Percentiles rank a stretch among this genome's conserved stretches.
phyloP scores from a whole-genome alignment of 108 stramenopile genomes.

The Chaetoceros tenuissimus region DNA sequence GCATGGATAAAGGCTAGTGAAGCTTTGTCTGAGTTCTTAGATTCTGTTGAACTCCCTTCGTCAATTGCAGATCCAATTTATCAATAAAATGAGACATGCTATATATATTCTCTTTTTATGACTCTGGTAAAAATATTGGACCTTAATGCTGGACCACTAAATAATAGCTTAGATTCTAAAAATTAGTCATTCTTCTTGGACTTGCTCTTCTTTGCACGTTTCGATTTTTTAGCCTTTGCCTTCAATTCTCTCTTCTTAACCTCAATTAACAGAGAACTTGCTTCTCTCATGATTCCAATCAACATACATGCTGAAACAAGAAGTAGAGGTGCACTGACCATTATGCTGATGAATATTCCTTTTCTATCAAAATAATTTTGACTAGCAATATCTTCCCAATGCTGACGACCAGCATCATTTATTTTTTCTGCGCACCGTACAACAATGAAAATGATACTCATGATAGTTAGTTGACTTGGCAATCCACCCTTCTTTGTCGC shows the following conservation, averaged over 20 bases:
- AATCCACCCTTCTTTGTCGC: conserved; percentile 32
- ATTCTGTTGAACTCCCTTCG: conserved; percentile 30
- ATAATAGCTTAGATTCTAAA: too few species aligned
- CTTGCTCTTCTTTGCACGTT: conserved; percentile 23
- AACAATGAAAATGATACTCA: conserved; percentile 52
- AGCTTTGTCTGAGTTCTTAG: conserved; percentile 23
- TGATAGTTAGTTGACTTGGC: conserved; percentile 35
- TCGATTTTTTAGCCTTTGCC: conserved; percentile 27
- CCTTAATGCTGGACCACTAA: too few species aligned
- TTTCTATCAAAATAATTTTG: conserved; percentile 88
- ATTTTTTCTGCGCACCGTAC: conserved; percentile 65
- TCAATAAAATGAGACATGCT: background rate
- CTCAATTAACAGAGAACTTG: conserved; percentile 55
- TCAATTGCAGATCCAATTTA: conserved; percentile 31
- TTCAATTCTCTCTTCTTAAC: conserved; percentile 55
- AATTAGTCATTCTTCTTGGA: too few species aligned
- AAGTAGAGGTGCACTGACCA: conserved; percentile 75
- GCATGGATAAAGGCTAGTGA: conserved; percentile 25
- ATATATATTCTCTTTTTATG: too few species aligned
- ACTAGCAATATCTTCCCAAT: conserved; percentile 74
- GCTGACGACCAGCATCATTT: conserved; percentile 35
- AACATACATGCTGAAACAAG: conserved; percentile 67
- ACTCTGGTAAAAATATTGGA: too few species aligned
- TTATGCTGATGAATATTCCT: conserved; percentile 77
- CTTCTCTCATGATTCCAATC: conserved; percentile 58